Evolutionary conservation across 2,329 filamentous ascomycete genomes (phyloP).

Genomic region (Aspergillus spinulosporus): DNA sequence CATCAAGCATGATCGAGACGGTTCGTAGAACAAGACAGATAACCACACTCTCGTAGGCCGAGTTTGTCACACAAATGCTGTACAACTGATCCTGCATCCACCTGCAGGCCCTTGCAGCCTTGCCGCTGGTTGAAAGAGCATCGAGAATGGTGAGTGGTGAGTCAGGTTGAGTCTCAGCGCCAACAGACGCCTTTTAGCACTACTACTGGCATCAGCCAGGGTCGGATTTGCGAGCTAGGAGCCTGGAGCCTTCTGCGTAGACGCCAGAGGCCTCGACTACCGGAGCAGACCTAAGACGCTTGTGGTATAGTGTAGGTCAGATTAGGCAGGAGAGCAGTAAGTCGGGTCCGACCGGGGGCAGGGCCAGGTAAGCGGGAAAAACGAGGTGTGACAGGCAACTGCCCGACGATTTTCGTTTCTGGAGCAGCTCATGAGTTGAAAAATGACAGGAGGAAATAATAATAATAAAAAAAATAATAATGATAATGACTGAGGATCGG

Average conservation of each 20-base stretch:
- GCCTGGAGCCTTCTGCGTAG: too few relatives aligned
- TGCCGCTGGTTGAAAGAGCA: constrained; percentile 12
- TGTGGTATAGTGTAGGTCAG: constrained; percentile 8
- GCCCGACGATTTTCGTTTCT: neutral
- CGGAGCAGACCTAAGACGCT: neutral
- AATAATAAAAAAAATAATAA: too few relatives aligned
- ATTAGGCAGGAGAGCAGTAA: constrained; percentile 8
- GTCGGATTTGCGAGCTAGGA: too few relatives aligned
- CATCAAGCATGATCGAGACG: neutral
- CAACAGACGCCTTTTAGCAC: neutral
- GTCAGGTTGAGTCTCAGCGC: constrained; percentile 11
- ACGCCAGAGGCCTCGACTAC: too few relatives aligned
- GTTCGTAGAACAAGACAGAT: neutral
- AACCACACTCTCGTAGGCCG: neutral
- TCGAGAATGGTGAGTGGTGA: constrained; percentile 10
- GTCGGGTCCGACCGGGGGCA: neutral
- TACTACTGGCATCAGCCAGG: too few relatives aligned
- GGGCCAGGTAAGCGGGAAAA: neutral
- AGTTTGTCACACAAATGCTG: constrained; percentile 14
- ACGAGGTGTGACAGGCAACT: neutral
- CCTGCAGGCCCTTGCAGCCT: constrained; percentile 19
- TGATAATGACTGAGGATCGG: too few relatives aligned
- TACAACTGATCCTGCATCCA: constrained; percentile 10
- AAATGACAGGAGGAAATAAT: too few relatives aligned
- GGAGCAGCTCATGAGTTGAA: too few relatives aligned